Evolutionary conservation across 139 green algal genomes (phyloP).

Genomic region (Nannochloris sp.): DNA sequence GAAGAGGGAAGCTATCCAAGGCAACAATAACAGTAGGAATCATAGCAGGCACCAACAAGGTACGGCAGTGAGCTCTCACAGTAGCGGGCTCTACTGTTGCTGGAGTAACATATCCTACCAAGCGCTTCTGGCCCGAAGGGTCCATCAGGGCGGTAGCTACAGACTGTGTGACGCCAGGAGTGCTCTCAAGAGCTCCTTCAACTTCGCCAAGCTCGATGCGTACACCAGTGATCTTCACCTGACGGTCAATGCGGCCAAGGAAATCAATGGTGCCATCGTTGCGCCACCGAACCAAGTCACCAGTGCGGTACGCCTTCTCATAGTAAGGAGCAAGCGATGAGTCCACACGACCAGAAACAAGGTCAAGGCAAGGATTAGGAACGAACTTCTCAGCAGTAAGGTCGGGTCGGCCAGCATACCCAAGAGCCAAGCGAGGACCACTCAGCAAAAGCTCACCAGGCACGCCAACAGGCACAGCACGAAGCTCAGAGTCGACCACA

Average conservation of each 20-base stretch:
- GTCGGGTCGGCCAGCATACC: constrained; percentile 18
- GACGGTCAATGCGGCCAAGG: constrained; percentile 32
- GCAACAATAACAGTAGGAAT: constrained; percentile 11
- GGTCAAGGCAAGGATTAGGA: constrained; percentile 6
- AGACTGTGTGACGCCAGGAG: too few relatives aligned
- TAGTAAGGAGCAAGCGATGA: not conserved
- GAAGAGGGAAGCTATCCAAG: constrained; percentile 1
- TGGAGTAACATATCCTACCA: constrained; percentile 6
- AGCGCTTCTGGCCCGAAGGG: not conserved
- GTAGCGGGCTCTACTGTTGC: not conserved
- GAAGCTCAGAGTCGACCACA: constrained; percentile 10
- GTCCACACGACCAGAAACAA: not conserved
- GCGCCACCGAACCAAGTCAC: constrained; percentile 32
- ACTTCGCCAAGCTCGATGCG: constrained; percentile 51
- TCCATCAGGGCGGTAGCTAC: too few relatives aligned
- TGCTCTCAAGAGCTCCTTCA: constrained; percentile 15
- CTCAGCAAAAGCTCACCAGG: constrained; percentile 40
- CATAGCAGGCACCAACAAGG: not conserved
- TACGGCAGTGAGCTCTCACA: not conserved
- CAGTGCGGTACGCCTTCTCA: constrained; percentile 10
- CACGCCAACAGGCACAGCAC: constrained; percentile 21
- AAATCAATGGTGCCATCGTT: constrained; percentile 23
- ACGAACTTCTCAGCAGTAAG: constrained; percentile 23
- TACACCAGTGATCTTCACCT: constrained; percentile 51
- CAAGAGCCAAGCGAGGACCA: constrained; percentile 25